These are phyloP conservation scores for Plasmodium ovale DNA, from an alignment of 169 alveolate species.

Conservation along the genomic window DNA sequence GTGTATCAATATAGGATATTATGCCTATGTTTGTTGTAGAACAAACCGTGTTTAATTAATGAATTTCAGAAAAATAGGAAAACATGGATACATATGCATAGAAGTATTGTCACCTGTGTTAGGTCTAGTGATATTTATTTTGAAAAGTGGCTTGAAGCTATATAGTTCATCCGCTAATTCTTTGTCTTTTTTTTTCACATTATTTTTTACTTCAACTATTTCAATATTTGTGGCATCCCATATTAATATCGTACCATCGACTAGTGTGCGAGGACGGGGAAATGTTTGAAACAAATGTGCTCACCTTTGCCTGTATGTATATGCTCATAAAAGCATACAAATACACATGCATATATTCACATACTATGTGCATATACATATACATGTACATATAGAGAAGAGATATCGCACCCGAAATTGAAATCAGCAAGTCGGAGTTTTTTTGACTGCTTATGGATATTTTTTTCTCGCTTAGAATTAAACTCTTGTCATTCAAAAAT, in stretches of 20 bases:
- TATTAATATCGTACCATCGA: slow-evolving; percentile 66
- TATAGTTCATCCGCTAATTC: slow-evolving; percentile 57
- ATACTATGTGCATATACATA: background rate
- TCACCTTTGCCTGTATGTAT: background rate
- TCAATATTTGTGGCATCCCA: slow-evolving; percentile 74
- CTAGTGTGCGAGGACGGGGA: background rate
- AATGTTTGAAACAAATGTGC: background rate
- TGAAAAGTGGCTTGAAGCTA: slow-evolving; percentile 67
- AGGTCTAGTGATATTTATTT: slow-evolving; percentile 58
- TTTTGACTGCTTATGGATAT: slow-evolving; percentile 58
- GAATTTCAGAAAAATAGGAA: background rate
- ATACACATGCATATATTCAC: background rate
- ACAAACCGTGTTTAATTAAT: no score
- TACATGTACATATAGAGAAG: slow-evolving; percentile 5
- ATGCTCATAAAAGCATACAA: no score
- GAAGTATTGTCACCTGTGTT: slow-evolving; percentile 36
- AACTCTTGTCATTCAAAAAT: slow-evolving; percentile 49
- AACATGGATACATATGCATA: background rate
- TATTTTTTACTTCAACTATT: slow-evolving; percentile 31
- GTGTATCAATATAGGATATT: no score
- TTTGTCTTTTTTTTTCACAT: slow-evolving; percentile 45
- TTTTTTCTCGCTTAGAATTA: slow-evolving; percentile 46
- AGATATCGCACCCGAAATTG: slow-evolving; percentile 33
- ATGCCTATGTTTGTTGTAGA: no score
- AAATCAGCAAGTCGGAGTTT: slow-evolving; percentile 45